Evolutionary conservation across 352 stramenopile genomes (phyloP).

Genomic region (Blastocystis sp.): DNA sequence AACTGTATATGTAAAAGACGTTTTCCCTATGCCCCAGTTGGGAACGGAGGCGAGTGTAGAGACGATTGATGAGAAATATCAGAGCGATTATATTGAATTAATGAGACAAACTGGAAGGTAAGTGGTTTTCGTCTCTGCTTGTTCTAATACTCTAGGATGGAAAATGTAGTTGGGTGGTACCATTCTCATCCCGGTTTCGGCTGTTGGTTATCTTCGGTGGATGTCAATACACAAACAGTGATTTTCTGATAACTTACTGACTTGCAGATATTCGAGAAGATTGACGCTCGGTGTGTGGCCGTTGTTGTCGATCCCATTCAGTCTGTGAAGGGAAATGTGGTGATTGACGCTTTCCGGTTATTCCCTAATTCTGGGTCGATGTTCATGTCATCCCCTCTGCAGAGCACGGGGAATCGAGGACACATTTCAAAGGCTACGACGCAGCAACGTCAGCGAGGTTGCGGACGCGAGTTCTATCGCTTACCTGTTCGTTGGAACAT

Average conservation of each 20-base stretch:
- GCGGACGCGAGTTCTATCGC: conserved; percentile 35
- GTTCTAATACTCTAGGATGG: conserved; percentile 66
- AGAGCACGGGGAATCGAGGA: conserved; percentile 41
- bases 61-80: conserved; percentile 97
- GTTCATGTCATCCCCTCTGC: conserved; percentile 19
- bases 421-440: conserved; percentile 44
- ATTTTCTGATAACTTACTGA: neutral
- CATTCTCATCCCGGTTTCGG: conserved; percentile 98
- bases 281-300: conserved; percentile 91
- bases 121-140: neutral
- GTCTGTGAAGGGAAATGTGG: conserved; percentile 95
- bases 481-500: conserved; percentile 50
- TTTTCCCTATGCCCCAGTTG: conserved; percentile 98
- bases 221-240: conserved; percentile 96
- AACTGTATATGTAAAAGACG: conserved; percentile 98
- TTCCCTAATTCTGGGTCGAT: neutral
- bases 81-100: conserved; percentile 99
- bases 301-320: conserved; percentile 99
- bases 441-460: conserved; percentile 52
- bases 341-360: conserved; percentile 96
- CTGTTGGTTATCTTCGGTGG: conserved; percentile 97
- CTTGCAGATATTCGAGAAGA: conserved; percentile 86
- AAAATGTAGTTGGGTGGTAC: conserved; percentile 95
- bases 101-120: conserved; percentile 89
- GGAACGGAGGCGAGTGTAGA: conserved; percentile 87